These are phyloP conservation scores for Schizothecium vesticola DNA, from an alignment of 495 filamentous ascomycete genomes.

Conservation along the genomic window DNA sequence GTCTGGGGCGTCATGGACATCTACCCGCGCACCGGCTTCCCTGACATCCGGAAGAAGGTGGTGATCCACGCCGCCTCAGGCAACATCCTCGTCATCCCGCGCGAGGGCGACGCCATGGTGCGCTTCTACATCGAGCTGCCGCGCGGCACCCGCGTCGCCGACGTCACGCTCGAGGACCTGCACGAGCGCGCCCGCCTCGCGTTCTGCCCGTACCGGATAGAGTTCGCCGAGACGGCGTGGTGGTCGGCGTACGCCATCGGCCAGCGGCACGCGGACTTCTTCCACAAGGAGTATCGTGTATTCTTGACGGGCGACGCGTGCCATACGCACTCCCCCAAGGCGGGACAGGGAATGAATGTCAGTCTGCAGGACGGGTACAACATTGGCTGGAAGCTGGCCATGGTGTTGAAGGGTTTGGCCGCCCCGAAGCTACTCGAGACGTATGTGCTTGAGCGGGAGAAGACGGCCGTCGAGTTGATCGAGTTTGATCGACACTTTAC, in stretches of 20 bases:
- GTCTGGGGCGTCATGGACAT: slow-evolving; percentile 76
- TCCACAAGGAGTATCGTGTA: slow-evolving; percentile 51
- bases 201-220: slow-evolving; percentile 46
- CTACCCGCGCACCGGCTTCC: slow-evolving; percentile 68
- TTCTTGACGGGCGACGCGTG: slow-evolving; percentile 67
- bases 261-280: slow-evolving; percentile 53
- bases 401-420: slow-evolving; percentile 55
- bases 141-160: slow-evolving; percentile 26
- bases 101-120: slow-evolving; percentile 56
- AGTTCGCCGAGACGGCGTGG: slow-evolving; percentile 47
- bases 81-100: slow-evolving; percentile 57
- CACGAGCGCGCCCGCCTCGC: slow-evolving; percentile 54
- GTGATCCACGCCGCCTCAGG: slow-evolving; percentile 51
- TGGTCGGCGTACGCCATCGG: slow-evolving; percentile 63
- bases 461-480: slow-evolving; percentile 65
- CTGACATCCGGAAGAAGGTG: slow-evolving; percentile 60
- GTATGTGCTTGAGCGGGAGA: slow-evolving; percentile 63
- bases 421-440: slow-evolving; percentile 52
- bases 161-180: slow-evolving; percentile 52
- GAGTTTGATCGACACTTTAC: slow-evolving; percentile 67
- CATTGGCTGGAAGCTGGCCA: slow-evolving; percentile 74
- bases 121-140: slow-evolving; percentile 60
- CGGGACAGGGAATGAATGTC: slow-evolving; percentile 71
- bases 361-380: slow-evolving; percentile 54
- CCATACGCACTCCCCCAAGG: slow-evolving; percentile 69